Percentiles rank a stretch among this genome's conserved stretches.
Conservation (phyloP, 2,329 filamentous ascomycete genomes). For the Fusarium begoniae region DNA sequence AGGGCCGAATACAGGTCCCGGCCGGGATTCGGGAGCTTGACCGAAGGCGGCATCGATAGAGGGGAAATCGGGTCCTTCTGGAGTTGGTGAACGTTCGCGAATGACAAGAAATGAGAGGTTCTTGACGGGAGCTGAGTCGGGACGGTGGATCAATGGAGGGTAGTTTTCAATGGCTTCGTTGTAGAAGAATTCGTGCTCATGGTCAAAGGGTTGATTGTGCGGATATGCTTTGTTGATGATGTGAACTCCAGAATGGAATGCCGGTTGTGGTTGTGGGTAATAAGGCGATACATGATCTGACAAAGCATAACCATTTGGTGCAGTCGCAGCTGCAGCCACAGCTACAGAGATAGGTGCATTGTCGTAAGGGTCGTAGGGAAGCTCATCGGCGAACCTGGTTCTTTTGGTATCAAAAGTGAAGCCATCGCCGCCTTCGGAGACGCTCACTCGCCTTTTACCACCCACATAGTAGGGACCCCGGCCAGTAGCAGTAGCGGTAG, state of each 20-base stretch:
- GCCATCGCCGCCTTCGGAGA: conserved; percentile 47
- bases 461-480: conserved; percentile 44
- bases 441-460: conserved; percentile 53
- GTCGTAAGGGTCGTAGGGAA: conserved; percentile 25
- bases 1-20: conserved; percentile 27
- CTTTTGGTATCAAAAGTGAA: conserved; percentile 39
- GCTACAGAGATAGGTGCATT: conserved; percentile 1
- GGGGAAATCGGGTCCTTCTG: conserved; percentile 30
- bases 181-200: conserved; percentile 20
- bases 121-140: conserved; percentile 44
- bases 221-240: conserved; percentile 19
- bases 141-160: conserved; percentile 19
- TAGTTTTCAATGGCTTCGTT: conserved; percentile 22
- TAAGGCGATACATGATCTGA: background rate
- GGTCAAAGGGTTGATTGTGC: conserved; percentile 1
- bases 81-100: conserved; percentile 46
- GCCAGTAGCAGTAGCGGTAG: conserved; percentile 27
- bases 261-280: conserved; percentile 6
- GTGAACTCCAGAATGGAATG: conserved; percentile 2
- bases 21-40: conserved; percentile 26
- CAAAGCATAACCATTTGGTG: conserved; percentile 14
- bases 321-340: conserved; percentile 2
- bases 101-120: conserved; percentile 52
- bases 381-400: conserved; percentile 29
- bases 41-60: conserved; percentile 25